phyloP scores from a whole-genome alignment of 306 rosid species.

The Lagenaria siceraria region DNA sequence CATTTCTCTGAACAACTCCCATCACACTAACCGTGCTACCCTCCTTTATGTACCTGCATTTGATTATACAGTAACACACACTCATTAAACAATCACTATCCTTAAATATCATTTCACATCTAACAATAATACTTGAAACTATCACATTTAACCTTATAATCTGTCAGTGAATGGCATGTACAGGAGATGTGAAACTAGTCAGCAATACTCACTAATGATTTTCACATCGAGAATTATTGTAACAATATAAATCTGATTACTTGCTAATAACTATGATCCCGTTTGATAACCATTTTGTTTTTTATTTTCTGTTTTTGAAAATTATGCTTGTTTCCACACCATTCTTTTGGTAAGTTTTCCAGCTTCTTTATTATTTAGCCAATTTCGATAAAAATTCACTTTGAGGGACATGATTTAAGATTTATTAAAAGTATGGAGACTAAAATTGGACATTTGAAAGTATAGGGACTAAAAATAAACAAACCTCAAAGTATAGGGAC shows the following conservation, averaged over 20 bases:
- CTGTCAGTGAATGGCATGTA: background rate
- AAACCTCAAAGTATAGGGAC: too few species aligned
- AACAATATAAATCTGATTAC: background rate
- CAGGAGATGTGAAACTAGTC: background rate
- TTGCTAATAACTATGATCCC: background rate
- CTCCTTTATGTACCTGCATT: constrained; percentile 87
- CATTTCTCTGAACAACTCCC: constrained; percentile 97
- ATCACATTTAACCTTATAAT: background rate
- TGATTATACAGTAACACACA: background rate
- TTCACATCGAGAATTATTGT: background rate
- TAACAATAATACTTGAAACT: background rate
- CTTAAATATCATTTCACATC: background rate
- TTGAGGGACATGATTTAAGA: too few species aligned
- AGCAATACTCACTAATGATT: background rate
- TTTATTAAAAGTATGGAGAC: too few species aligned
- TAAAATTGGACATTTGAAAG: too few species aligned
- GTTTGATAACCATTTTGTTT: too few species aligned
- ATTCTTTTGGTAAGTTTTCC: too few species aligned
- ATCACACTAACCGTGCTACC: constrained; percentile 98
- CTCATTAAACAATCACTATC: constrained; percentile 1
- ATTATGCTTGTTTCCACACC: too few species aligned
- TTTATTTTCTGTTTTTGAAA: too few species aligned
- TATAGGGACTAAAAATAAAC: too few species aligned
- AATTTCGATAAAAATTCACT: too few species aligned
- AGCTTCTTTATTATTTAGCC: too few species aligned